Evolutionary conservation across 192 early-diverging fungal genomes (phyloP).

Genomic region (Chytriomyces confervae): DNA sequence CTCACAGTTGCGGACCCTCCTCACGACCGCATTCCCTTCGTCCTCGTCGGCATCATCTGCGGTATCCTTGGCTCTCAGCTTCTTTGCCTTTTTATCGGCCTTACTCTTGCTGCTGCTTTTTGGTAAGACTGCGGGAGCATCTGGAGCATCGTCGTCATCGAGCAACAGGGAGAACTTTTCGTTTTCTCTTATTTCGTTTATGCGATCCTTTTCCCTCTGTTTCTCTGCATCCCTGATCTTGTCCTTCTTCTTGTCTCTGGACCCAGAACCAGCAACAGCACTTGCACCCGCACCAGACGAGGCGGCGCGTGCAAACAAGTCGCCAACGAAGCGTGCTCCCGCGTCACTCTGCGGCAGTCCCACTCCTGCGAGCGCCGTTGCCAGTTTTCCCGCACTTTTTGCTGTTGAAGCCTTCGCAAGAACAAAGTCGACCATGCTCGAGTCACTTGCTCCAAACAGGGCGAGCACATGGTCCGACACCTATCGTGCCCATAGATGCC

Average conservation of each 20-base stretch:
- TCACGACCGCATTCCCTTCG: slow-evolving; percentile 18
- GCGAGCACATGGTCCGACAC: slow-evolving; percentile 71
- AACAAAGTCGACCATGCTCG: slow-evolving; percentile 71
- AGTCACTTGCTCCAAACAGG: slow-evolving; percentile 72
- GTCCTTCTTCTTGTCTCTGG: not conserved
- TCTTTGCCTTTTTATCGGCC: slow-evolving; percentile 34
- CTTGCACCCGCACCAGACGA: not conserved
- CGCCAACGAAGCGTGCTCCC: slow-evolving; percentile 65
- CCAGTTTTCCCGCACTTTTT: slow-evolving; percentile 61
- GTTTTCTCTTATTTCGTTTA: slow-evolving; percentile 47
- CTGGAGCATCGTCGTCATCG: slow-evolving; percentile 25
- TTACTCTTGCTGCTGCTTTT: slow-evolving; percentile 36
- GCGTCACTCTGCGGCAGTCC: slow-evolving; percentile 63
- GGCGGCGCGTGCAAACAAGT: slow-evolving; percentile 69
- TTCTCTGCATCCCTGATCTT: slow-evolving; percentile 19
- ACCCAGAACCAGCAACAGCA: slow-evolving; percentile 3
- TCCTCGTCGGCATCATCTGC: slow-evolving; percentile 39
- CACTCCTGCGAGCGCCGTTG: slow-evolving; percentile 52
- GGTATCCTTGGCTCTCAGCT: slow-evolving; percentile 27
- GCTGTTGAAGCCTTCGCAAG: slow-evolving; percentile 68
- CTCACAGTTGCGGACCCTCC: slow-evolving; percentile 31
- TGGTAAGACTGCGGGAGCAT: slow-evolving; percentile 14
- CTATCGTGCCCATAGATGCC: slow-evolving; percentile 10
- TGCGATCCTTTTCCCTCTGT: slow-evolving; percentile 28
- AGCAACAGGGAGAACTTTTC: slow-evolving; percentile 39